Evolutionary conservation across 768 basidiomycete genomes (phyloP).

Genomic region (Pisolithus tinctorius): DNA sequence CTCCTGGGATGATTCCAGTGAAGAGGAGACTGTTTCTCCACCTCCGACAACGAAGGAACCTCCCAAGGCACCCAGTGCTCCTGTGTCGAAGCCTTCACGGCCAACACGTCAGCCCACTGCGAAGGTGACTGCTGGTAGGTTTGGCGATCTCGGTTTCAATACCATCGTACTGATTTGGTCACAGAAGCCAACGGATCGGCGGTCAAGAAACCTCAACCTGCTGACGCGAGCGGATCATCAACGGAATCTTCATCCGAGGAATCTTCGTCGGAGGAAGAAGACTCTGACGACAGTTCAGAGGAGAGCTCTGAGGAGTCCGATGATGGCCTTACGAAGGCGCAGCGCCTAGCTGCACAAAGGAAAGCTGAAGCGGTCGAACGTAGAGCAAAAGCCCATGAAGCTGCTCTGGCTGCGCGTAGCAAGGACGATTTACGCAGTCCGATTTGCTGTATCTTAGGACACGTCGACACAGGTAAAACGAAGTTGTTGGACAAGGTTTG

Average conservation of each 20-base stretch:
- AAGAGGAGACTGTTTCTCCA: constrained; percentile 36
- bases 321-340: constrained; percentile 60
- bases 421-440: constrained; percentile 92
- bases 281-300: constrained; percentile 46
- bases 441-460: constrained; percentile 97
- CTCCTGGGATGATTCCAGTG: constrained; percentile 68
- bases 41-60: not conserved
- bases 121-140: constrained; percentile 1
- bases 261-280: constrained; percentile 40
- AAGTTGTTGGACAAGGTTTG: constrained; percentile 92
- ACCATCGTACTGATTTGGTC: not conserved
- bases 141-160: not conserved
- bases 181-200: constrained; percentile 3
- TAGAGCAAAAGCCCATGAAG: constrained; percentile 71
- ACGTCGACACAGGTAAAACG: constrained; percentile 99
- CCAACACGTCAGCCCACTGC: constrained; percentile 13
- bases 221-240: constrained; percentile 20
- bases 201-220: constrained; percentile 11
- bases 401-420: constrained; percentile 76
- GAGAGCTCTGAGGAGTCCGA: constrained; percentile 37
- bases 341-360: constrained; percentile 59
- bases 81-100: not conserved
- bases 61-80: not conserved
- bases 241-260: constrained; percentile 34
- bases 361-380: constrained; percentile 85